A percentile compares a stretch with the other conserved stretches of the same genome.
Conservation (phyloP, 1,139 yeast genomes). For the Yamadazyma oceani region DNA sequence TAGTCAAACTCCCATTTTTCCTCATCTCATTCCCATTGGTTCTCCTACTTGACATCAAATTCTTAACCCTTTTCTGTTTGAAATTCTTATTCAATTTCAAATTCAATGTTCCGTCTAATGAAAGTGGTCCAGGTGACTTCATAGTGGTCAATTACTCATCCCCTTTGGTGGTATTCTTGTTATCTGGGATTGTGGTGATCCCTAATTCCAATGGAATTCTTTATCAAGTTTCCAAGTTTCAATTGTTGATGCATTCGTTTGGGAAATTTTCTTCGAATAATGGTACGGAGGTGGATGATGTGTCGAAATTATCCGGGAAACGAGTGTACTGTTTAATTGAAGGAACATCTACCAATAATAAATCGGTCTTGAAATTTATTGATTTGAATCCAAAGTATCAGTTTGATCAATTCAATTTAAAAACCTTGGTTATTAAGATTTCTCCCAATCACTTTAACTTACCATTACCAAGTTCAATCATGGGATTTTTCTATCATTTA, state of each 20-base stretch:
- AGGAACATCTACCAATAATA: slow-evolving; percentile 71
- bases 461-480: slow-evolving; percentile 29
- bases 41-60: slow-evolving; percentile 6
- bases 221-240: slow-evolving; percentile 31
- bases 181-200: slow-evolving; percentile 38
- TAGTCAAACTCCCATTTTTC: slow-evolving; percentile 30
- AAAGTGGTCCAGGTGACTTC: slow-evolving; percentile 37
- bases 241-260: slow-evolving; percentile 31
- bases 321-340: slow-evolving; percentile 57
- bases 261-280: slow-evolving; percentile 25
- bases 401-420: slow-evolving; percentile 29
- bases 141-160: slow-evolving; percentile 54
- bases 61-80: slow-evolving; percentile 20
- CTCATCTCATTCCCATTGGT: slow-evolving; percentile 18
- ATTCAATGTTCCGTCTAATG: slow-evolving; percentile 13
- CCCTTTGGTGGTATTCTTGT: slow-evolving; percentile 46
- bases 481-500: slow-evolving; percentile 26
- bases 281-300: slow-evolving; percentile 20
- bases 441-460: slow-evolving; percentile 35
- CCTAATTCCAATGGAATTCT: slow-evolving; percentile 43
- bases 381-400: slow-evolving; percentile 17
- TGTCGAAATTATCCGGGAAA: slow-evolving; percentile 26
- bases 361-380: slow-evolving; percentile 52
- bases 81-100: slow-evolving; percentile 27
- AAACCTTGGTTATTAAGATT: slow-evolving; percentile 45